phyloP scores from a whole-genome alignment of 140 eudicot genomes.

The Senecio squalidus region DNA sequence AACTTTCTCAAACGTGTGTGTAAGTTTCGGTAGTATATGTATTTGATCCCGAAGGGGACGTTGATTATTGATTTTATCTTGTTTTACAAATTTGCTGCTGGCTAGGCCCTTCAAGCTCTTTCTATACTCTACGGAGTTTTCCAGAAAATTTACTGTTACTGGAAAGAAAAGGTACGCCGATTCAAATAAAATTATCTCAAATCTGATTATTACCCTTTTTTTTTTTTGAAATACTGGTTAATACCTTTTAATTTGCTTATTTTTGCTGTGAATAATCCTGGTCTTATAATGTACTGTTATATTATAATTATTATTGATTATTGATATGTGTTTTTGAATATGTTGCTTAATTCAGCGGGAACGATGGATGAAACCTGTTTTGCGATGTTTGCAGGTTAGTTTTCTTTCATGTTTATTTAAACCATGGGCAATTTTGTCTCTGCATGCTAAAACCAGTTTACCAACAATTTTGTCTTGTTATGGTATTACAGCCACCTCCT shows the following conservation, averaged over 20 bases:
- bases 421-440: constrained; percentile 12
- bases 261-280: background rate
- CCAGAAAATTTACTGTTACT: constrained; percentile 71
- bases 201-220: too few relatives aligned
- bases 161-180: constrained; percentile 81
- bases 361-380: constrained; percentile 74
- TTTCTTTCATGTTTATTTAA: background rate
- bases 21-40: background rate
- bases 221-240: too few relatives aligned
- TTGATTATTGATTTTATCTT: background rate
- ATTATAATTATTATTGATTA: constrained; percentile 10
- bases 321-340: constrained; percentile 7
- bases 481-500: constrained; percentile 82
- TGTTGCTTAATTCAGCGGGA: too few relatives aligned
- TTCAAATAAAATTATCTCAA: background rate
- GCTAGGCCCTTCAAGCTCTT: constrained; percentile 83
- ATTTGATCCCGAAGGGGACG: background rate
- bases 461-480: constrained; percentile 5
- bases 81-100: constrained; percentile 15
- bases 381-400: constrained; percentile 93
- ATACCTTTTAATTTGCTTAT: too few relatives aligned
- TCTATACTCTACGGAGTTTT: constrained; percentile 80
- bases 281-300: background rate
- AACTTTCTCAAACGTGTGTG: background rate
- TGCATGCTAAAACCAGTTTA: too few relatives aligned